Base-by-base conservation (phyloP, 169 alveolate species). In the Neospora caninum region DNA sequence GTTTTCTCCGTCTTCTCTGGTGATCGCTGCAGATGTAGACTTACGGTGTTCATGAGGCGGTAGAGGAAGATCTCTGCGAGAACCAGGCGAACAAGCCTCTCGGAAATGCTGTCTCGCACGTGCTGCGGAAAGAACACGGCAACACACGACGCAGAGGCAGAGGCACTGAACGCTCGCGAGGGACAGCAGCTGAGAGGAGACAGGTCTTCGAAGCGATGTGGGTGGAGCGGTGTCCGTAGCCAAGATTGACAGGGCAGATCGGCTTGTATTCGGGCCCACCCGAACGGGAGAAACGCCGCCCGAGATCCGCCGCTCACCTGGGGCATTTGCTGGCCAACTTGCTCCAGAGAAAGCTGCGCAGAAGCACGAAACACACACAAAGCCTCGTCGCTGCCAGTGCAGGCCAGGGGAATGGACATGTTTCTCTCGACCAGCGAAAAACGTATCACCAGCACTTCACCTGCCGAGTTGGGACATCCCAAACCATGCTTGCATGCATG, bases 41-140 rank as follows among this genome's bases (percentile, higher is more conserved):
- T 7, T 84, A 84, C 91, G n/a, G 92, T 88, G 36, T 88, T 45
- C 83, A 88, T 34, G 22, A 54, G 80, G 27, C 73, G 69, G 38
- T 54, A 88, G n/a, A 88, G 31, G 83, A 88, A 88, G 58, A 88
- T 45, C 83, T 88, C 92, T 0, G 41, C 42, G 13, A 88, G 83
- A 6, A 45, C 69, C 53, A 88, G 92, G 34, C 54, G 80, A 34
- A 88, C 43, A 10, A 88, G 92, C 10, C 92, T 41, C 53, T 54
- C 73, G 53, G 67, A 20, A 25, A 88, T 53, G 42, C 82, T 49
- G 92, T 88, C 83, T 20, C 92, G 82, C 29, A 36, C 49, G 38
- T 29, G 36, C 83, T 88, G 92, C 1, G 27, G 36, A 36, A 25
- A 43, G 18, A 43, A 25, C 16, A 43, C 53, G 25, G 88, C 41